Conservation (phyloP, 2,329 filamentous ascomycete genomes). For the Didymella segeticola region DNA sequence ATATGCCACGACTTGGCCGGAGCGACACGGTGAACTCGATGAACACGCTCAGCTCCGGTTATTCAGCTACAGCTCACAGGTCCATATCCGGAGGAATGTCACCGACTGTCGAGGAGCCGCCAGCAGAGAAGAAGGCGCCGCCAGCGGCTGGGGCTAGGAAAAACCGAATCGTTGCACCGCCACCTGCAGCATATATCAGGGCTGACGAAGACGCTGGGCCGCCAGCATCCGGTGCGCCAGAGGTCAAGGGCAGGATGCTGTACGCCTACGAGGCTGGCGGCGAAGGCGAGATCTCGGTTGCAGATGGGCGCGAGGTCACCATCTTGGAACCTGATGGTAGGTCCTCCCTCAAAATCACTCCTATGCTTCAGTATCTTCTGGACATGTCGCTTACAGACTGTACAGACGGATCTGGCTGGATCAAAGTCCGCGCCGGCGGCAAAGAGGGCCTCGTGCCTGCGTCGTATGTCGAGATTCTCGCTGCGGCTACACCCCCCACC, state of each 20-base stretch:
- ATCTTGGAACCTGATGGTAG: slow-evolving; percentile 89
- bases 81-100: slow-evolving; percentile 70
- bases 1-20: slow-evolving; percentile 73
- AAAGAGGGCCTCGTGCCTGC: slow-evolving; percentile 87
- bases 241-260: slow-evolving; percentile 84
- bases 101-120: slow-evolving; percentile 59
- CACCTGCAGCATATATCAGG: slow-evolving; percentile 80
- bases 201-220: slow-evolving; percentile 60
- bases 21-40: slow-evolving; percentile 88
- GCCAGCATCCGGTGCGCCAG: slow-evolving; percentile 47
- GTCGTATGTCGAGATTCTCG: slow-evolving; percentile 76
- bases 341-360: slow-evolving; percentile 43
- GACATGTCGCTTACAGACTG: slow-evolving; percentile 28
- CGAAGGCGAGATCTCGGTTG: slow-evolving; percentile 80
- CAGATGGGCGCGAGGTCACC: slow-evolving; percentile 78
- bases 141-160: slow-evolving; percentile 51
- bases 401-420: slow-evolving; percentile 89
- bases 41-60: slow-evolving; percentile 79
- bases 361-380: slow-evolving; percentile 24
- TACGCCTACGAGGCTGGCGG: slow-evolving; percentile 84
- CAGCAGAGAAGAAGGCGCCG: slow-evolving; percentile 42
- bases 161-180: slow-evolving; percentile 84
- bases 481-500: slow-evolving; percentile 48
- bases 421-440: slow-evolving; percentile 77
- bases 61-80: slow-evolving; percentile 77